phyloP scores from a whole-genome alignment of 2,329 filamentous ascomycete genomes.

The Pseudocercospora musae region DNA sequence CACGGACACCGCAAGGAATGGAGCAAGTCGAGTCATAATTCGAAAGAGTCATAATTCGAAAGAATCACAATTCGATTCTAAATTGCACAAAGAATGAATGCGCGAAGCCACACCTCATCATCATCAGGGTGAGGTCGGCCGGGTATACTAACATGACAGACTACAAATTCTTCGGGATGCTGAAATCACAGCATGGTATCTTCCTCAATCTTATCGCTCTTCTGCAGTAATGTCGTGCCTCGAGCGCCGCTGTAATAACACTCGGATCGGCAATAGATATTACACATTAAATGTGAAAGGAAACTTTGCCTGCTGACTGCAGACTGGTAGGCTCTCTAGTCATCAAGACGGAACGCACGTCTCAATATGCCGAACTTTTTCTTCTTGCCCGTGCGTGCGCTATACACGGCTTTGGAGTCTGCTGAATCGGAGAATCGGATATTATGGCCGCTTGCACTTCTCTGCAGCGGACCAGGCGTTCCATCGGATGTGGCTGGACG shows the following conservation, averaged over 20 bases:
- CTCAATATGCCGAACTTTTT: constrained; percentile 68
- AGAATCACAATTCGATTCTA: not conserved
- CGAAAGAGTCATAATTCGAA: no score
- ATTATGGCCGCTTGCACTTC: constrained; percentile 10
- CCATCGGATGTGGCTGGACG: constrained; percentile 37
- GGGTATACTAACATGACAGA: constrained; percentile 6
- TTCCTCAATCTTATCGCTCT: not conserved
- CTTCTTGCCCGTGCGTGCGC: constrained; percentile 45
- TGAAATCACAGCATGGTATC: not conserved
- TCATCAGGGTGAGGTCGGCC: not conserved
- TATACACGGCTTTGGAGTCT: constrained; percentile 32
- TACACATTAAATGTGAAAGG: constrained; percentile 1
- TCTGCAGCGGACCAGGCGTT: not conserved
- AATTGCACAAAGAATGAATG: not conserved
- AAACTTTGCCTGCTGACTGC: not conserved
- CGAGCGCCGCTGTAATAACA: not conserved
- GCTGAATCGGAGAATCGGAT: constrained; percentile 16
- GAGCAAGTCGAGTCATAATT: no score
- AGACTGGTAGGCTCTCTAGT: constrained; percentile 35
- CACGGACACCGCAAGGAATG: not conserved
- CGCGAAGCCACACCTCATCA: not conserved
- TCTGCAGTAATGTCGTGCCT: not conserved
- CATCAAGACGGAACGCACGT: constrained; percentile 61
- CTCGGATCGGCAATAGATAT: not conserved
- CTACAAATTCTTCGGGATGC: not conserved